A percentile compares a stretch with the other conserved stretches of the same genome.
Conservation (phyloP, 2,329 filamentous ascomycete species). For the Aspergillus pseudoterreus region DNA sequence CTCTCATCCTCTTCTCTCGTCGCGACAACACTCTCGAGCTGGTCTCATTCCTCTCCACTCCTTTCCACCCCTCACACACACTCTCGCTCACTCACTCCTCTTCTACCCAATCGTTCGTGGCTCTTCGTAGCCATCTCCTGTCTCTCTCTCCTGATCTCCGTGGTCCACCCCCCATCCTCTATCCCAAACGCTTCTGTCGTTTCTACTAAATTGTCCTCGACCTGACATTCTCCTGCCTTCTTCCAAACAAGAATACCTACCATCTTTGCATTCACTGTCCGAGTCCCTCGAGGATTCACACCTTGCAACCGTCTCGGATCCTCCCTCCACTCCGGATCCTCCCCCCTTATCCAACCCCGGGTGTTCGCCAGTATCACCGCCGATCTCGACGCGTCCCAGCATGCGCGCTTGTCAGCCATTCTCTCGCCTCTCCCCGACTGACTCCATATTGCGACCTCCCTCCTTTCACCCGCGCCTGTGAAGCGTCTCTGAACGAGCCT, state of each 20-base stretch:
- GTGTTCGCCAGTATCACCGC: not conserved
- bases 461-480: slow-evolving; percentile 20
- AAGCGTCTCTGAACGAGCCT: slow-evolving; percentile 17
- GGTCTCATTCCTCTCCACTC: not conserved
- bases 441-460: slow-evolving; percentile 26
- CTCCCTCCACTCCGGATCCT: not conserved
- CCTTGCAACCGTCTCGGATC: not conserved
- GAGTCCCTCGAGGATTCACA: no score
- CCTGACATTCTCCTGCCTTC: not conserved
- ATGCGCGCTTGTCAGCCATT: slow-evolving; percentile 32
- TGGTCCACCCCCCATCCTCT: slow-evolving; percentile 2
- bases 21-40: not conserved
- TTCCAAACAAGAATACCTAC: not conserved
- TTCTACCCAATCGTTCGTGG: not conserved
- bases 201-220: not conserved
- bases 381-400: slow-evolving; percentile 28
- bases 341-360: not conserved
- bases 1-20: not conserved
- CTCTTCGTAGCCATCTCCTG: not conserved
- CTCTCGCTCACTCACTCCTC: not conserved
- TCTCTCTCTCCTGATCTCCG: not conserved
- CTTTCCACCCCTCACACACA: not conserved
- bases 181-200: slow-evolving; percentile 1
- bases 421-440: slow-evolving; percentile 21
- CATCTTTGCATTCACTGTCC: not conserved